Percentiles rank a stretch among this genome's conserved stretches.
phyloP scores from a whole-genome alignment of 306 rosid genomes.

The Senna siamea region DNA sequence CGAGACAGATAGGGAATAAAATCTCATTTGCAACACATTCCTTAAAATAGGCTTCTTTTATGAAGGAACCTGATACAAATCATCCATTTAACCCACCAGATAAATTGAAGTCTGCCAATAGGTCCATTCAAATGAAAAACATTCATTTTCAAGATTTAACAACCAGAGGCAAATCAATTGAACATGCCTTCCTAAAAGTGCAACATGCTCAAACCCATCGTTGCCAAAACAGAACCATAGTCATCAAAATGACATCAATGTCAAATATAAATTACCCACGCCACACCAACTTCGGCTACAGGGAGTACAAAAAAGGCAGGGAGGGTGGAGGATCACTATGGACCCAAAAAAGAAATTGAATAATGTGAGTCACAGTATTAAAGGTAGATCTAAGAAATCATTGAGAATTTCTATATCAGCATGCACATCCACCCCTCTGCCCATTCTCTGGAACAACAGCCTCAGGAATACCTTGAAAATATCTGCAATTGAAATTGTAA shows the following conservation, averaged over 20 bases:
- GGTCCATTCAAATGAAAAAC: no score
- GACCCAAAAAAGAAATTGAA: constrained; percentile 31
- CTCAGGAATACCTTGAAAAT: constrained; percentile 74
- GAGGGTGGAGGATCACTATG: neutral
- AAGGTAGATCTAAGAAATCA: neutral
- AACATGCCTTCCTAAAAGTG: constrained; percentile 36
- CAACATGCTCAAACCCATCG: constrained; percentile 44
- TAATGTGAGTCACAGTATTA: constrained; percentile 2
- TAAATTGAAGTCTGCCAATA: no score
- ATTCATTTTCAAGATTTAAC: constrained; percentile 3
- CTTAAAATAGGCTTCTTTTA: no score
- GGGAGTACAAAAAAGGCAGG: constrained; percentile 33
- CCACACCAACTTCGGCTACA: constrained; percentile 46
- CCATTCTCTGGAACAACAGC: constrained; percentile 57
- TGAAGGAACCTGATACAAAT: no score
- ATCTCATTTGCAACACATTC: neutral
- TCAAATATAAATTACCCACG: constrained; percentile 37
- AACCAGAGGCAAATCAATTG: constrained; percentile 32
- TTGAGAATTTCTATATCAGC: constrained; percentile 40
- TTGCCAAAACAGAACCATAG: constrained; percentile 39
- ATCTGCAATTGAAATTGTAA: constrained; percentile 47
- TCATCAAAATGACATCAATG: constrained; percentile 37
- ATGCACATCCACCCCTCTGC: constrained; percentile 66
- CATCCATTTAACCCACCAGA: no score
- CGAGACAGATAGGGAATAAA: neutral